phyloP scores from a whole-genome alignment of 2,329 filamentous ascomycete species.

The Cladosporium phlei region DNA sequence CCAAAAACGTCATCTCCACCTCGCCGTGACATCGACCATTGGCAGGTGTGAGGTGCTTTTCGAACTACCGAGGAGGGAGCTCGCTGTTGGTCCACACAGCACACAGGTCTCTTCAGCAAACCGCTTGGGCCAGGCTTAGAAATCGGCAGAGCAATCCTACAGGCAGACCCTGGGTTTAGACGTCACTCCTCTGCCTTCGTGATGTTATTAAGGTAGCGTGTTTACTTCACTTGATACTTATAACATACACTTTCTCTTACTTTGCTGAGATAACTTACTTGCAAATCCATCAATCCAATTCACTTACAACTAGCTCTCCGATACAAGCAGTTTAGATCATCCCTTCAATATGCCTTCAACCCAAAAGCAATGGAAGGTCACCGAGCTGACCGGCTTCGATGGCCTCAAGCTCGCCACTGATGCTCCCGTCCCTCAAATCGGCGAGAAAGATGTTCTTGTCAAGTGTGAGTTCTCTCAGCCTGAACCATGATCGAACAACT shows the following conservation, averaged over 20 bases:
- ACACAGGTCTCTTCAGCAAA: neutral
- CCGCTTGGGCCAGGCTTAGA: neutral
- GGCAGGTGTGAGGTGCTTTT: no score
- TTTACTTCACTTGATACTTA: neutral
- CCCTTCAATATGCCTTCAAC: slow-evolving; percentile 29
- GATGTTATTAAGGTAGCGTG: neutral
- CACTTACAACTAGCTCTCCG: neutral
- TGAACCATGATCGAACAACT: neutral
- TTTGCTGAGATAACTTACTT: no score
- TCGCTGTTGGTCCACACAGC: neutral
- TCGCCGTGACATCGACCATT: neutral
- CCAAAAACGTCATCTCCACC: slow-evolving; percentile 6
- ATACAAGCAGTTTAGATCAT: neutral
- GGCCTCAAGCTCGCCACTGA: slow-evolving; percentile 53
- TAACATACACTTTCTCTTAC: neutral
- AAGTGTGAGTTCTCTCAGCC: slow-evolving; percentile 42
- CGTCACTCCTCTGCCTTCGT: slow-evolving; percentile 1
- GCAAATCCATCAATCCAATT: no score
- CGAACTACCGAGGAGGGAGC: neutral
- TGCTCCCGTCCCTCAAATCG: slow-evolving; percentile 54
- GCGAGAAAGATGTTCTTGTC: slow-evolving; percentile 68
- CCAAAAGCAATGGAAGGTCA: slow-evolving; percentile 55
- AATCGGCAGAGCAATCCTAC: neutral
- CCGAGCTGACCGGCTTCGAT: slow-evolving; percentile 55
- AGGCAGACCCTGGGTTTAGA: neutral